Percentiles rank a stretch among this genome's conserved stretches.
Conservation (phyloP, 208 protist species). For the Wallacemonas sp. region DNA sequence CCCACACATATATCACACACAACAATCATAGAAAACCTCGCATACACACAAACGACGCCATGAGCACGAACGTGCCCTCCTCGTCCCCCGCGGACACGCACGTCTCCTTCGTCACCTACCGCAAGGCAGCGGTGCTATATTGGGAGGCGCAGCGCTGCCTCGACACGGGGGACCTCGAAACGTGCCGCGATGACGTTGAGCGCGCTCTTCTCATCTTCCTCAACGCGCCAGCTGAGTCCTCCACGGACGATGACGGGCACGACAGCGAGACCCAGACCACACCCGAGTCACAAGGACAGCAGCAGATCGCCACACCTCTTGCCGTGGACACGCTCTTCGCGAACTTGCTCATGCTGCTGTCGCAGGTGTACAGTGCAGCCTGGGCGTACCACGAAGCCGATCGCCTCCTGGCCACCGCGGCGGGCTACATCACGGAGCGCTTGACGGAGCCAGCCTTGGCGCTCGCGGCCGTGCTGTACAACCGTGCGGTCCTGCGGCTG, state of each 20-base stretch:
- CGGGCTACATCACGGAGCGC: constrained; percentile 56
- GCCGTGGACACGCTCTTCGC: constrained; percentile 38
- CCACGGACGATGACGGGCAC: constrained; percentile 12
- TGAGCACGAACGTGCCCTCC: background rate
- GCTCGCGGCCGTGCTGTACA: constrained; percentile 41
- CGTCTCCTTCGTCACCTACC: background rate
- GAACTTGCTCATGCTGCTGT: constrained; percentile 51
- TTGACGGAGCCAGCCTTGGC: constrained; percentile 23
- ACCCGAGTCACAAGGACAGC: background rate
- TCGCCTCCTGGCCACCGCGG: constrained; percentile 51
- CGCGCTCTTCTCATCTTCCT: constrained; percentile 27
- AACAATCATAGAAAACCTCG: background rate
- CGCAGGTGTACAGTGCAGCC: constrained; percentile 42
- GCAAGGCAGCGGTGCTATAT: constrained; percentile 19
- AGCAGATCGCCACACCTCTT: background rate
- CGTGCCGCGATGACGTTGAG: constrained; percentile 31
- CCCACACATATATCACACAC: background rate
- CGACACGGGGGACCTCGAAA: constrained; percentile 33
- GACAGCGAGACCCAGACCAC: constrained; percentile 3
- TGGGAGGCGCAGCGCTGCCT: constrained; percentile 28
- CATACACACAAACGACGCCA: constrained; percentile 5
- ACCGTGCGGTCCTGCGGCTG: constrained; percentile 49
- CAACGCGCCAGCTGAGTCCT: no score
- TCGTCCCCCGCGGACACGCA: background rate
- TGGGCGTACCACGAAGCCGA: constrained; percentile 53